Evolutionary conservation across 2,329 filamentous ascomycete genomes (phyloP).

Genomic region (Ophiostoma himal-ulmi): DNA sequence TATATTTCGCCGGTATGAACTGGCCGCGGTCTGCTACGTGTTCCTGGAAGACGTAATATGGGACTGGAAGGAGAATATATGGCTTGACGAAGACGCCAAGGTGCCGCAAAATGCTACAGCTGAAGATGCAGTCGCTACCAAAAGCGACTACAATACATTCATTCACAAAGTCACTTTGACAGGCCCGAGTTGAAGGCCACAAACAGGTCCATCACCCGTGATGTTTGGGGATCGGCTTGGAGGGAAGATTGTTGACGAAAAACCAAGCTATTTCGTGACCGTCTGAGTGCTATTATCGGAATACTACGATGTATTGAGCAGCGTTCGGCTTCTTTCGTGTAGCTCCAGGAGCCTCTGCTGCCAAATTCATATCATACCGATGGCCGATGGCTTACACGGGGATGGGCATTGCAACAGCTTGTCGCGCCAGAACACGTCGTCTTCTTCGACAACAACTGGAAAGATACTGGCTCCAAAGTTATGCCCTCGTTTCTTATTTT

Average conservation of each 20-base stretch:
- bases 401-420: not conserved
- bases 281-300: not conserved
- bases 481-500: not conserved
- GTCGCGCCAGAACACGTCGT: not conserved
- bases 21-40: not conserved
- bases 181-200: too few species aligned
- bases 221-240: too few species aligned
- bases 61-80: not conserved
- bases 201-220: too few species aligned
- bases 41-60: not conserved
- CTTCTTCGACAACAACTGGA: not conserved
- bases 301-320: not conserved
- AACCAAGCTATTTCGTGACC: not conserved
- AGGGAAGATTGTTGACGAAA: not conserved
- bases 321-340: not conserved
- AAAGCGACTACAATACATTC: not conserved
- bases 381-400: not conserved
- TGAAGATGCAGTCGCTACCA: not conserved
- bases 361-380: not conserved
- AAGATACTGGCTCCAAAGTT: not conserved
- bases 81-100: not conserved
- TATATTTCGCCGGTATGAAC: not conserved
- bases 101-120: not conserved
- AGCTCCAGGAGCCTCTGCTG: not conserved
- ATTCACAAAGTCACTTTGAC: too few species aligned